Percentiles rank a stretch among this genome's conserved stretches.
Evolutionary conservation across 768 basidiomycete genomes (phyloP).

Genomic region (Lanmaoa pseudosensibilis): DNA sequence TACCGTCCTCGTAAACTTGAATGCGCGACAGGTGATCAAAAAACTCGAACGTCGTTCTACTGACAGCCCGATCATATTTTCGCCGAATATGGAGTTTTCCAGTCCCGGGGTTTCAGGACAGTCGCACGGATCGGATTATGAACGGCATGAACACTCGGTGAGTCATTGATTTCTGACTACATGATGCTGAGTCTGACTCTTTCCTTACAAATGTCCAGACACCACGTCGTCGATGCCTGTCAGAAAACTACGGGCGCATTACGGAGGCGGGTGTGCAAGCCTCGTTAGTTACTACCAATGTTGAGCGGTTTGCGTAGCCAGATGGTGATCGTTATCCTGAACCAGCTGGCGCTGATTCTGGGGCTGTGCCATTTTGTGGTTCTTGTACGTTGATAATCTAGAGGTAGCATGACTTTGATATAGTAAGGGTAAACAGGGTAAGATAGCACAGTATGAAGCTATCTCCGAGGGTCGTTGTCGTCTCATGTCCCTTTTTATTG

Average conservation of each 20-base stretch:
- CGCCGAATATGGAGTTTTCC: slow-evolving; percentile 1
- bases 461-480: no score
- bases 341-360: no score
- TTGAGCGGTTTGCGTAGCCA: background rate
- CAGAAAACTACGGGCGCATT: no score
- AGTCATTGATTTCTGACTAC: background rate
- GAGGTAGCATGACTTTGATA: no score
- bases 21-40: slow-evolving; percentile 23
- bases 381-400: no score
- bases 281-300: background rate
- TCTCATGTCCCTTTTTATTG: no score
- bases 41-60: slow-evolving; percentile 11
- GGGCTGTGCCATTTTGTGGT: no score
- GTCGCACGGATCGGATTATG: background rate
- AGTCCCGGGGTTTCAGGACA: background rate
- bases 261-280: slow-evolving; percentile 16
- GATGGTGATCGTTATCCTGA: background rate
- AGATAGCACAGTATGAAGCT: no score
- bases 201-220: background rate
- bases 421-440: no score
- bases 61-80: slow-evolving; percentile 4
- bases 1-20: slow-evolving; percentile 35
- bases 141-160: background rate
- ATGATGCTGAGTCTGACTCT: no score
- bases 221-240: slow-evolving; percentile 1